These are phyloP conservation scores for Aaosphaeria pasadenensis DNA, from an alignment of 2,329 filamentous ascomycete species.

Conservation along the genomic window DNA sequence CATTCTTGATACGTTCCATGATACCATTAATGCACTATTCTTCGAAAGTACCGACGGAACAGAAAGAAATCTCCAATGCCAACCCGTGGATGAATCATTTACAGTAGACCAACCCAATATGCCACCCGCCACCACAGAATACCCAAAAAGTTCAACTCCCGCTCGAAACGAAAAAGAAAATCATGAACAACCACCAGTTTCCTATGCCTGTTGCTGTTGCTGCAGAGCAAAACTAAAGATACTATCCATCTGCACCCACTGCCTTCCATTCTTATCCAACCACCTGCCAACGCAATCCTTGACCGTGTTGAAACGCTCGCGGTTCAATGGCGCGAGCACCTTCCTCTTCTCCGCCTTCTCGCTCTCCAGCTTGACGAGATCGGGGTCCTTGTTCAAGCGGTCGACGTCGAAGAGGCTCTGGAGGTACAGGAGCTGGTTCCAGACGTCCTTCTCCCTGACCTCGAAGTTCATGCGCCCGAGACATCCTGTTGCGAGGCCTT, in stretches of 20 bases:
- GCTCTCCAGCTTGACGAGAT: slow-evolving; percentile 50
- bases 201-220: background rate
- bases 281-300: slow-evolving; percentile 78
- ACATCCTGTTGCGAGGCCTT: slow-evolving; percentile 80
- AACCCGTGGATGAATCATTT: too few relatives aligned
- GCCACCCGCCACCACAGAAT: too few relatives aligned
- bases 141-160: too few relatives aligned
- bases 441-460: slow-evolving; percentile 82
- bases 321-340: slow-evolving; percentile 79
- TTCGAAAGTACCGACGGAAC: too few relatives aligned
- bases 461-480: slow-evolving; percentile 85
- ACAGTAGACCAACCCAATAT: too few relatives aligned
- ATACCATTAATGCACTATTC: too few relatives aligned
- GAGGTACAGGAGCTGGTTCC: slow-evolving; percentile 92
- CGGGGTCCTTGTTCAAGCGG: slow-evolving; percentile 58
- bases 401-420: slow-evolving; percentile 85
- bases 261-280: slow-evolving; percentile 82
- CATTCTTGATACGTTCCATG: too few relatives aligned
- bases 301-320: slow-evolving; percentile 71
- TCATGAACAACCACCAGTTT: background rate
- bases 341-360: slow-evolving; percentile 52
- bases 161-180: too few relatives aligned
- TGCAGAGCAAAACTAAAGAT: slow-evolving; percentile 65
- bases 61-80: too few relatives aligned
- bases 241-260: slow-evolving; percentile 92